A percentile compares a stretch with the other conserved stretches of the same genome.
Conservation (phyloP, 441 rosid genomes). For the Erodium trifolium region DNA sequence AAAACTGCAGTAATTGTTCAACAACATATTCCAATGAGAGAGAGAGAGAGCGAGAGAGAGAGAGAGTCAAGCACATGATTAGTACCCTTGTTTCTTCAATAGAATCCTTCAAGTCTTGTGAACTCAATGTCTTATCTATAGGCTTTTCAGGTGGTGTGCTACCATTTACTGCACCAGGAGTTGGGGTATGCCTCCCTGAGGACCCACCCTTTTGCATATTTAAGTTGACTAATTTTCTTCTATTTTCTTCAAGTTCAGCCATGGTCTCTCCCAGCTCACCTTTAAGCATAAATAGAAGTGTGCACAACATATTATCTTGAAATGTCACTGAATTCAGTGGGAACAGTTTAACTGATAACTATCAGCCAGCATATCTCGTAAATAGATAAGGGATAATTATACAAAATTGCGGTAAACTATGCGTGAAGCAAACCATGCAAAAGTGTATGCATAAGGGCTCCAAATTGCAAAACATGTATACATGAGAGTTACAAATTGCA, state of each 20-base stretch:
- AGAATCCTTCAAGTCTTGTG: constrained; percentile 70
- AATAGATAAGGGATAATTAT: background rate
- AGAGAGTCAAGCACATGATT: constrained; percentile 13
- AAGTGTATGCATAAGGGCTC: no score
- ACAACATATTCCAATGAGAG: constrained; percentile 19
- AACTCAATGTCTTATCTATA: constrained; percentile 51
- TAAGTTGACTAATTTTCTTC: constrained; percentile 72
- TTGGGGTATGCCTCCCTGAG: constrained; percentile 41
- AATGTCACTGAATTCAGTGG: constrained; percentile 8
- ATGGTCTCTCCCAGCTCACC: constrained; percentile 84
- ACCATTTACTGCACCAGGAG: constrained; percentile 57
- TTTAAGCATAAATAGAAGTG: constrained; percentile 27
- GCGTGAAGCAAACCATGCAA: no score
- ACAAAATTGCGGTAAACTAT: no score
- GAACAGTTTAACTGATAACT: background rate
- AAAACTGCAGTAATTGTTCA: constrained; percentile 43
- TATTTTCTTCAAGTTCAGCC: constrained; percentile 85
- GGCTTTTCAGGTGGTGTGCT: constrained; percentile 71
- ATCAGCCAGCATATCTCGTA: constrained; percentile 1
- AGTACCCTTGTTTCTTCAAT: constrained; percentile 74
- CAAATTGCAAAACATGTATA: no score
- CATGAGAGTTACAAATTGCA: no score
- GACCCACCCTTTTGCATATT: constrained; percentile 84
- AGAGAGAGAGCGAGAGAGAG: background rate
- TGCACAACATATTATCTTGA: constrained; percentile 21